Evolutionary conservation across 2,329 filamentous ascomycete species (phyloP), one percentile per base, ranked within the genome.

Genomic region (Alternaria angustiovoidea): DNA sequence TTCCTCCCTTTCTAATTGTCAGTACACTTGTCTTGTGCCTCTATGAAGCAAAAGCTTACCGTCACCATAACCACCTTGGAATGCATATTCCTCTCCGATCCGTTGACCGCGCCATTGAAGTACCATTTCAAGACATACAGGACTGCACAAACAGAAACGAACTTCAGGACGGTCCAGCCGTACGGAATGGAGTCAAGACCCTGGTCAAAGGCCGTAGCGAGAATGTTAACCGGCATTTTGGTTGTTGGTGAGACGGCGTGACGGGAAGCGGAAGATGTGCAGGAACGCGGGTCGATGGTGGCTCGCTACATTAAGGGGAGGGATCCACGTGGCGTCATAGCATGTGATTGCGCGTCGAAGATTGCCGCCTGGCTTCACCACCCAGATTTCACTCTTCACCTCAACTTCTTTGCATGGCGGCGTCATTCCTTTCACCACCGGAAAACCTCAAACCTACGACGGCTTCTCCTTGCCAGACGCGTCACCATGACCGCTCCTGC

Each of bases 61-160:
- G 95, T 99, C 53, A 99, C 87, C 84, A 99, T 89, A 44, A 97
- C 86, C 49, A 99, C 93, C 75, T 96, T 96, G 48, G 93, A 93
- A 79, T 97, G 93, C 89, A 99, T 93, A 56, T 91, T 85, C 60
- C 92, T 87, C 75, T 97, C 93, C 26, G 91, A 86, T 42, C 80
- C 81, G 78, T 95, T 97, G 68, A 80, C 82, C 12, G 89, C 86
- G 67, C 95, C 96, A 65, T 88, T 87, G 72, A 90, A 91, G 81
- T 91, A 97, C 72, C 84, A 83, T 83, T 97, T 98, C 65, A 90
- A 72, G 56, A 85, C 73, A 59, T 81, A 83, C 26, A 91, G 64
- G 8, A 87, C 58, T 16, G 80, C 76, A 38, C 88, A 67, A 73
- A 82, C 85, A 64, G 84, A 83, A 28, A 83, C 68, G n/a, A 82